Evolutionary conservation across 495 filamentous ascomycete species (phyloP).

Genomic region (Lentithecium fluviatile): DNA sequence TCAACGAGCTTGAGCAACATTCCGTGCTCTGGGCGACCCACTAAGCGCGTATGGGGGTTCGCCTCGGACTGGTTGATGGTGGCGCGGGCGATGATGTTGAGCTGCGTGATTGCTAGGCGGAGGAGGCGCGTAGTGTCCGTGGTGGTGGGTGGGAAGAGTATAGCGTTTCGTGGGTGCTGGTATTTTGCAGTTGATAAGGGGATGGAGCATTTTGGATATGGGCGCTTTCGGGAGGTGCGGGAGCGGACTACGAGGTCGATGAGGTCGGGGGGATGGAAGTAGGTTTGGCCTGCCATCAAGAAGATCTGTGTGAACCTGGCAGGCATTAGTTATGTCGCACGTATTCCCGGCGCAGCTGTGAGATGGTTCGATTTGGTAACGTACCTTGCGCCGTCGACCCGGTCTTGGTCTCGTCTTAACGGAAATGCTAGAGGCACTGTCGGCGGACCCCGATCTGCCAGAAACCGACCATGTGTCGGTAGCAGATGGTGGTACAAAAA

Average conservation of each 20-base stretch:
- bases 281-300: constrained; percentile 13
- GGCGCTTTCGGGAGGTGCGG: neutral
- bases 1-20: neutral
- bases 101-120: neutral
- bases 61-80: neutral
- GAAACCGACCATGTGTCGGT: constrained; percentile 1
- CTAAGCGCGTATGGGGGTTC: no score
- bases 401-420: no score
- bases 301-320: constrained; percentile 6
- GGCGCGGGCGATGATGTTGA: constrained; percentile 14
- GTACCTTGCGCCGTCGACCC: no score
- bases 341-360: no score
- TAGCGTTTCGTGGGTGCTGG: neutral
- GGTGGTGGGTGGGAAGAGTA: neutral
- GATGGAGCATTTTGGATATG: constrained; percentile 1
- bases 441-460: no score
- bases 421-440: no score
- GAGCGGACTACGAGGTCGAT: constrained; percentile 24
- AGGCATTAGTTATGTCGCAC: neutral
- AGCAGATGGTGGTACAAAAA: constrained; percentile 28
- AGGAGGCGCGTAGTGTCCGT: neutral
- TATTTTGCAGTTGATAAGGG: constrained; percentile 5
- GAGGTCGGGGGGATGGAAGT: constrained; percentile 17
- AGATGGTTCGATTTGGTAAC: no score
- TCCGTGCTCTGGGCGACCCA: no score